Conservation (phyloP, 1,139 yeast species). For the Magnusiomyces sp. region DNA sequence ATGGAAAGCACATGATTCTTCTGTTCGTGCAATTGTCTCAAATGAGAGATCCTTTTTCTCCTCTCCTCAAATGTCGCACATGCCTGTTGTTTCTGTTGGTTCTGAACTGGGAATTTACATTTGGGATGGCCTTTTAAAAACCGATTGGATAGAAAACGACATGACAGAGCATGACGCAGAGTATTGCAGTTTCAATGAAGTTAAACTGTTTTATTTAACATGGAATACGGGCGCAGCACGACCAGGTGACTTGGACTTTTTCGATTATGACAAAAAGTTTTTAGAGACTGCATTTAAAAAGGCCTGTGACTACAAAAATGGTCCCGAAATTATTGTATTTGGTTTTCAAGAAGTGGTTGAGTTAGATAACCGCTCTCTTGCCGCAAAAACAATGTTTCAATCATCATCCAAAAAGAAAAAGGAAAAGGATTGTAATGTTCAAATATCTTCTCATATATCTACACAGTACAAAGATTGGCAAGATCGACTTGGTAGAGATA, state of each 20-base stretch:
- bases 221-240: conserved; percentile 40
- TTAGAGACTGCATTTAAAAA: conserved; percentile 10
- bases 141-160: conserved; percentile 31
- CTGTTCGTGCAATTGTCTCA: conserved; percentile 22
- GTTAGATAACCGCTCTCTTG: conserved; percentile 79
- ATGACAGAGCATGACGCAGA: conserved; percentile 26
- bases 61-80: conserved; percentile 20
- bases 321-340: conserved; percentile 48
- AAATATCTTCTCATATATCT: conserved; percentile 29
- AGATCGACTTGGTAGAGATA: conserved; percentile 26
- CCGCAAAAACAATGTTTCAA: conserved; percentile 53
- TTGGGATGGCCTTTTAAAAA: conserved; percentile 34
- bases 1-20: conserved; percentile 34
- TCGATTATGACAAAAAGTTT: conserved; percentile 17
- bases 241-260: conserved; percentile 29
- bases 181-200: conserved; percentile 25
- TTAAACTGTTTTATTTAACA: conserved; percentile 30
- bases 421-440: conserved; percentile 22
- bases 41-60: conserved; percentile 16
- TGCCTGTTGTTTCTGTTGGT: conserved; percentile 14
- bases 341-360: conserved; percentile 94
- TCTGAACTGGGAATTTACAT: conserved; percentile 23
- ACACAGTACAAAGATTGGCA: conserved; percentile 37
- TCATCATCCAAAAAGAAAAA: conserved; percentile 26
- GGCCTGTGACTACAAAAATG: conserved; percentile 1